Evolutionary conservation across 2,329 filamentous ascomycete species (phyloP).

Genomic region (Aspergillus neotritici): DNA sequence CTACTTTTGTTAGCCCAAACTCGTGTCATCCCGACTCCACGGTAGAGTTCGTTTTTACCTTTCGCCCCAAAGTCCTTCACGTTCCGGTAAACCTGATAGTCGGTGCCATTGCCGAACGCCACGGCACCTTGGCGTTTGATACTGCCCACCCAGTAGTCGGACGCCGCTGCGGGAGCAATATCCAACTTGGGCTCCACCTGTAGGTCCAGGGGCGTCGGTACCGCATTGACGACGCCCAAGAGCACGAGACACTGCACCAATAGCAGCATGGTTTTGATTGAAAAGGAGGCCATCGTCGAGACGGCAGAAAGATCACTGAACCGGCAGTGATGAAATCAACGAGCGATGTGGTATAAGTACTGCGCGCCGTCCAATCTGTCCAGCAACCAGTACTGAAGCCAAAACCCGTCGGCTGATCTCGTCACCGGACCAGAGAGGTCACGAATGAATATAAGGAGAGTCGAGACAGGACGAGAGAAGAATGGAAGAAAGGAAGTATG

Average conservation of each 20-base stretch:
- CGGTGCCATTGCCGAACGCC: conserved; percentile 52
- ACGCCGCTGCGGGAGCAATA: conserved; percentile 19
- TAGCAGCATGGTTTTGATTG: conserved; percentile 22
- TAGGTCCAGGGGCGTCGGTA: conserved; percentile 22
- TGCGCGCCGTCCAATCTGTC: conserved; percentile 9
- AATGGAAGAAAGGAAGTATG: conserved; percentile 5
- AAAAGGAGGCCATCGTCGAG: conserved; percentile 22
- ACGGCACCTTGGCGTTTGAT: conserved; percentile 65
- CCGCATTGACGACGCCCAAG: conserved; percentile 28
- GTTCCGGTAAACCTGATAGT: conserved; percentile 71
- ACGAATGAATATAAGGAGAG: conserved; percentile 1
- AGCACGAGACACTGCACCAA: conserved; percentile 30
- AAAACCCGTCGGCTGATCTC: conserved; percentile 10
- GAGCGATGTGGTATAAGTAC: conserved; percentile 10
- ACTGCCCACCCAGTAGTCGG: conserved; percentile 65
- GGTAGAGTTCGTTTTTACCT: conserved; percentile 45
- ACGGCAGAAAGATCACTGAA: conserved; percentile 18
- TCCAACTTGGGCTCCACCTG: conserved; percentile 7
- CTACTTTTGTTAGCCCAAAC: conserved; percentile 32
- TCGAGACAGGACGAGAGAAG: neutral
- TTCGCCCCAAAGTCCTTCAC: conserved; percentile 70
- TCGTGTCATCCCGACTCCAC: too few species aligned
- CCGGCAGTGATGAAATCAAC: conserved; percentile 24
- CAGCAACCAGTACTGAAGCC: conserved; percentile 26
- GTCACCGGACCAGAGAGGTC: conserved; percentile 11